These are phyloP conservation scores for Physcomitrellopsis africana DNA, from an alignment of 225 moss, liverwort and hornwort species.

Conservation along the genomic window DNA sequence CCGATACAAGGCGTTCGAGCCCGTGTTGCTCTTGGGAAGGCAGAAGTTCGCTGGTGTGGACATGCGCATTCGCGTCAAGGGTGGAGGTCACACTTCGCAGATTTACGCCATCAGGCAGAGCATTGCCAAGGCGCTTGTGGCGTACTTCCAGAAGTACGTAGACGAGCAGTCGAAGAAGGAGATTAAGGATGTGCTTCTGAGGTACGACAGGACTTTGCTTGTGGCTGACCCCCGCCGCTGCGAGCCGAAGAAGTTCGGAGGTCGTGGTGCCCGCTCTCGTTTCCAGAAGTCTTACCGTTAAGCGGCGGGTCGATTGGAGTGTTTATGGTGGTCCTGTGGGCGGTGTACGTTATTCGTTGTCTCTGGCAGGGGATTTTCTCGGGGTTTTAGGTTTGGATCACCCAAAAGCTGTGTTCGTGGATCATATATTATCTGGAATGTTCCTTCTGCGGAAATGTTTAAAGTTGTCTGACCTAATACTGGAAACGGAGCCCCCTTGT, in stretches of 20 bases:
- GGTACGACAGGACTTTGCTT: constrained; percentile 63
- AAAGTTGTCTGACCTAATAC: constrained; percentile 32
- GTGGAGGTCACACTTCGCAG: constrained; percentile 64
- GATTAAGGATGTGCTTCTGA: constrained; percentile 58
- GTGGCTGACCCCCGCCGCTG: constrained; percentile 65
- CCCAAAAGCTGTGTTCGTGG: constrained; percentile 9
- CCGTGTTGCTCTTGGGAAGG: constrained; percentile 51
- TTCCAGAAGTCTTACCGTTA: constrained; percentile 74
- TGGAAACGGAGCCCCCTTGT: constrained; percentile 16
- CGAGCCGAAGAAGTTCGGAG: constrained; percentile 74
- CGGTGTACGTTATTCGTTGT: background rate
- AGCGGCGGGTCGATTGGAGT: constrained; percentile 21
- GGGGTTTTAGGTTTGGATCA: constrained; percentile 33
- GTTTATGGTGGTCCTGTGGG: background rate
- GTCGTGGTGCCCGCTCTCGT: constrained; percentile 68
- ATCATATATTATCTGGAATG: background rate
- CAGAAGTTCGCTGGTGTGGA: constrained; percentile 61
- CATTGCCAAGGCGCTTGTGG: constrained; percentile 62
- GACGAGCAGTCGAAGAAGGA: constrained; percentile 68
- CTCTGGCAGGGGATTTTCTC: constrained; percentile 23
- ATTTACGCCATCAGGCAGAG: constrained; percentile 68
- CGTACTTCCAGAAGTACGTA: constrained; percentile 60
- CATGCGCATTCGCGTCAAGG: constrained; percentile 71
- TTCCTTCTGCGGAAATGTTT: constrained; percentile 16
- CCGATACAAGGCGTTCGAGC: constrained; percentile 66